Evolutionary conservation across 1,284 basidiomycete species (phyloP), one percentile per base, ranked within the genome.

Genomic region (Boletus subluridellus): DNA sequence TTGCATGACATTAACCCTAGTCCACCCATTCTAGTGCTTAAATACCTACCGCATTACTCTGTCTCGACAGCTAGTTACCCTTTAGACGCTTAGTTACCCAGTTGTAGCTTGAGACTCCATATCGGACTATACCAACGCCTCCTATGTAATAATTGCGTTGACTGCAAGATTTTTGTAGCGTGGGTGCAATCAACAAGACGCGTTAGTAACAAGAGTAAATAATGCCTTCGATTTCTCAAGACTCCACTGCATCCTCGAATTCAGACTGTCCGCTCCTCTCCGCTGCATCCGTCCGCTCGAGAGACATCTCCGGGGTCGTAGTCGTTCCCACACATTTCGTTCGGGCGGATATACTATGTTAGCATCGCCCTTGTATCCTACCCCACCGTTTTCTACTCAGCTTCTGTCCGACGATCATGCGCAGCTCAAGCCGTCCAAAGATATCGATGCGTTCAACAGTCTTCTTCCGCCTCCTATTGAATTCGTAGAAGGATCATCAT

Each of bases 401-500:
- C 75, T 77, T 63, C 64, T 66, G 47, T 67, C 77, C 48, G 83
- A 85, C 53, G 81, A 83, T 67, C 70, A 76, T 54, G 64, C 78
- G 28, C 82, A 83, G 60, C 83, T 83, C 66, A 78, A 82, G 47
- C 88, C 88, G 5, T 80, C 84, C 35, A 85, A 83, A 67, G 86
- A 90, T 68, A 70, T 86, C 59, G 87, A 89, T 56, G 76, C 85
- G 6, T 90, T 90, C 77, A 89, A 88, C 63, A 86, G 78, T 62
- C 79, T 89, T 35, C 78, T 91, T 28, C 86, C 87, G 10, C 86
- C 88, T 11, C 82, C 85, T 17, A 80, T 92, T 55, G 90, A 92
- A 71, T 92, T 92, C 58, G 76, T 91, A 47, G 88, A 92, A 69
- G 90, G 89, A 24, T 91, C 89, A 3, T 90, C 89, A 10, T 84